Conservation (phyloP, 805 yeast genomes). For the Wickerhamiella kurtzmanii region DNA sequence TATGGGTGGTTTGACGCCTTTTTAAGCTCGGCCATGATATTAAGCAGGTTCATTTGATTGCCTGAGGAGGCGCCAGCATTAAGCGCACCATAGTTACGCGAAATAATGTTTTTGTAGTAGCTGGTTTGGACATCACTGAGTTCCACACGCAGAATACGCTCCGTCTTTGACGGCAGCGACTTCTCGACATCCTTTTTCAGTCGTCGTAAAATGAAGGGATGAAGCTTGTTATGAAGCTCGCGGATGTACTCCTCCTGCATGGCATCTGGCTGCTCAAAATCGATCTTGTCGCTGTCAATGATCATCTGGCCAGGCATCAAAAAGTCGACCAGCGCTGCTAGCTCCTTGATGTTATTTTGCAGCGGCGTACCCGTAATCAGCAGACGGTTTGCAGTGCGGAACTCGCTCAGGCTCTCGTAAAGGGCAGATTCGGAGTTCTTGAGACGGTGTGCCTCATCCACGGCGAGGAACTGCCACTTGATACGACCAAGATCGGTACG, state of each 20-base stretch:
- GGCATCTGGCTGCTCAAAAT: slow-evolving; percentile 70
- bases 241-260: slow-evolving; percentile 75
- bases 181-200: slow-evolving; percentile 96
- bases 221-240: slow-evolving; percentile 67
- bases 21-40: slow-evolving; percentile 89
- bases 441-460: slow-evolving; percentile 95
- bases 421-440: slow-evolving; percentile 88
- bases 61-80: slow-evolving; percentile 68
- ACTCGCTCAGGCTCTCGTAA: slow-evolving; percentile 73
- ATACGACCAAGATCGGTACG: slow-evolving; percentile 63
- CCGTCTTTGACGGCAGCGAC: slow-evolving; percentile 89
- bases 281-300: slow-evolving; percentile 80
- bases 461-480: slow-evolving; percentile 93
- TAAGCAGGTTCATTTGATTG: slow-evolving; percentile 70
- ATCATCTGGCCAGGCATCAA: slow-evolving; percentile 88
- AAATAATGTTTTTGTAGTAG: slow-evolving; percentile 83
- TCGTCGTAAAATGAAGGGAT: slow-evolving; percentile 86
- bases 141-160: slow-evolving; percentile 88
- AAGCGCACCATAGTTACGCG: slow-evolving; percentile 83
- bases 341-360: slow-evolving; percentile 87
- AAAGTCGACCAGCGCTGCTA: slow-evolving; percentile 89
- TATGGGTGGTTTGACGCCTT: slow-evolving; percentile 97
- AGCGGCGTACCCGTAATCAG: slow-evolving; percentile 96
- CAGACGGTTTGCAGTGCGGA: slow-evolving; percentile 71
- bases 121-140: slow-evolving; percentile 89